phyloP scores from a whole-genome alignment of 2,329 filamentous ascomycete species.

The Beauveria sp. region DNA sequence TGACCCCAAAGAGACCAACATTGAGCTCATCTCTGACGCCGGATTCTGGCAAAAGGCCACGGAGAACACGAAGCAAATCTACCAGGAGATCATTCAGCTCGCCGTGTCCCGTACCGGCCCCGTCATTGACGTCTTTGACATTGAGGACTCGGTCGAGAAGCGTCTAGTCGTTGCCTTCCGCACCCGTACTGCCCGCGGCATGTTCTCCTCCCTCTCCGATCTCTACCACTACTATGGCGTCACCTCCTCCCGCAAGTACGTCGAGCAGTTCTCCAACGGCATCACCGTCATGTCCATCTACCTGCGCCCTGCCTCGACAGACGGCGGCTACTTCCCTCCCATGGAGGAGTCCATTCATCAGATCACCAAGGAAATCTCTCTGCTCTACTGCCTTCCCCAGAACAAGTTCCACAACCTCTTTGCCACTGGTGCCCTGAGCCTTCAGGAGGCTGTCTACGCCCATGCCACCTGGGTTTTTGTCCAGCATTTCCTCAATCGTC shows the following conservation, averaged over 20 bases:
- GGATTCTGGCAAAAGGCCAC: conserved; percentile 96
- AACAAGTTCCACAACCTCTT: conserved; percentile 94
- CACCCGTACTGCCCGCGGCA: conserved; percentile 79
- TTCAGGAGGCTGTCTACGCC: conserved; percentile 95
- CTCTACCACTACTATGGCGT: conserved; percentile 98
- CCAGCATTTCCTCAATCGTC: conserved; percentile 93
- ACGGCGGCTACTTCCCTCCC: conserved; percentile 57
- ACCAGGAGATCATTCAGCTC: conserved; percentile 84
- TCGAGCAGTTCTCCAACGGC: conserved; percentile 98
- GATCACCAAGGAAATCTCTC: conserved; percentile 96
- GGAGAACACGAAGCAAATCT: conserved; percentile 89
- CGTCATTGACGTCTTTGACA: conserved; percentile 96
- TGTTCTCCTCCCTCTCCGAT: conserved; percentile 93
- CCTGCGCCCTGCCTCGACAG: conserved; percentile 62
- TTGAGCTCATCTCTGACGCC: conserved; percentile 87
- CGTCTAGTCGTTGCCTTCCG: conserved; percentile 91
- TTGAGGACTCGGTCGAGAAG: conserved; percentile 87
- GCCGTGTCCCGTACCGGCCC: conserved; percentile 81
- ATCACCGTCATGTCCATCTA: conserved; percentile 97
- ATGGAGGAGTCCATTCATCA: conserved; percentile 95
- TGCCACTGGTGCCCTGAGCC: conserved; percentile 73
- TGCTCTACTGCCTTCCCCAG: conserved; percentile 95
- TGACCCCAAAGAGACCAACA: conserved; percentile 69
- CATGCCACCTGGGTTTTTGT: conserved; percentile 98
- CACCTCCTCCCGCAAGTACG: conserved; percentile 93